Evolutionary conservation across 768 basidiomycete genomes (phyloP).

Genomic region (Phanerodontia chrysosporium): DNA sequence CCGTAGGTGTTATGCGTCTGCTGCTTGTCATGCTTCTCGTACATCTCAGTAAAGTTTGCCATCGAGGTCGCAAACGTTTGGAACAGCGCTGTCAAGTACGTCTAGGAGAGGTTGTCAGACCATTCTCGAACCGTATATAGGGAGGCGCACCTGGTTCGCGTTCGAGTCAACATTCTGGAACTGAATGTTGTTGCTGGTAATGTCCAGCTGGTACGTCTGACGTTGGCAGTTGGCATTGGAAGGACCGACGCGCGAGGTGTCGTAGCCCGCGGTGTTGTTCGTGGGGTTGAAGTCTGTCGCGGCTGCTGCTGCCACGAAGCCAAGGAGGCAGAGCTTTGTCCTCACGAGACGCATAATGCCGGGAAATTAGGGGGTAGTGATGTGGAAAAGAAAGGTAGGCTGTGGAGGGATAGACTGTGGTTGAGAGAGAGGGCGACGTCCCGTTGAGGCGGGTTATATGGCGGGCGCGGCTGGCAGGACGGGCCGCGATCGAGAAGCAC

Average conservation of each 20-base stretch:
- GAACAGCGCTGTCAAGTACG: conserved; percentile 8
- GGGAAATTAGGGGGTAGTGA: background rate
- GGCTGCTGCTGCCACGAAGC: background rate
- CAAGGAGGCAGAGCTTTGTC: background rate
- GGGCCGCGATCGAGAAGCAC: background rate
- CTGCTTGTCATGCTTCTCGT: conserved; percentile 7
- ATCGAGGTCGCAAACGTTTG: conserved; percentile 8
- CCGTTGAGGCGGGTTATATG: background rate
- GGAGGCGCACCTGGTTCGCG: conserved; percentile 1
- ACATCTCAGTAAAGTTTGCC: conserved; percentile 13
- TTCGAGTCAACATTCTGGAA: conserved; percentile 12
- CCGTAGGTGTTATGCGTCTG: conserved; percentile 9
- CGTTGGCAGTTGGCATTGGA: conserved; percentile 12
- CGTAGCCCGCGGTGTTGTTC: conserved; percentile 5
- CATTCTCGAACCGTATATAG: background rate
- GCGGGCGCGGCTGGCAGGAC: background rate
- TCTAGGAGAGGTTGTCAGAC: background rate
- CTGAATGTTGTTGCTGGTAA: conserved; percentile 13
- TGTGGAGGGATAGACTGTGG: background rate
- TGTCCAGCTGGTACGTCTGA: conserved; percentile 8
- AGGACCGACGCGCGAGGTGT: conserved; percentile 15
- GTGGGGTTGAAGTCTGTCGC: background rate
- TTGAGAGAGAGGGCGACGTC: background rate
- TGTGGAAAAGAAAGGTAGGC: background rate
- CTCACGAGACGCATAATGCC: background rate